Base-by-base conservation (phyloP, 331 rosid species). In the Erythrophleum ivorense region DNA sequence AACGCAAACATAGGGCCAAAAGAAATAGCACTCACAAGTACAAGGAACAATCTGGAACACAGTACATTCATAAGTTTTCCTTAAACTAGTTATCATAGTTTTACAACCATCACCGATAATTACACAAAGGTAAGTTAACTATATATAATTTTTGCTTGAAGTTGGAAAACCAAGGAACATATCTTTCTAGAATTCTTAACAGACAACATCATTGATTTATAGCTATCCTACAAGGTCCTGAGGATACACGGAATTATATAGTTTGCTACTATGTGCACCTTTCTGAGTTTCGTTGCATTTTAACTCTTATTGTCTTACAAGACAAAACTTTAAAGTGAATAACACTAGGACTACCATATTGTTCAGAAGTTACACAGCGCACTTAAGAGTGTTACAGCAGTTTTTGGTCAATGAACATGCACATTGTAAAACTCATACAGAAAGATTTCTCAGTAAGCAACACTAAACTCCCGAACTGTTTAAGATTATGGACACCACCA, bases 161-260 rank as follows among this genome's bases (percentile, higher is more conserved):
- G 36, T 78, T 62, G 33, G 38, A 21, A 16, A 45, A 71, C 38
- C 10, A 33, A 29, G 13, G 66, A 45, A 46, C 38, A 45, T 38
- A 76, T 54, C 80, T 11, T 73, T 53, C 65, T 65, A 53, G 38
- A 62, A 45, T 62, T 71, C 78, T 31, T 53, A 45, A 41, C 16
- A 24, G 48, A 46, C 24, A 77, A 43, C 55, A 54, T 7, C 11
- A 57, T 6, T 46, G 69, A 53, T 43, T 69, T 69, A 33, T 9
- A 81, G 58, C 71, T 31, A 74, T 72, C 66, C 81, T 76, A 59
- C 50, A 49, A 59, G 59, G 33, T 60, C 55, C 10, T 45, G 73
- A 82, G n/a, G 50, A 15, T 69, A 19, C 13, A 62, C 5, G 12
- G 63, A 71, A 67, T 2, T 8, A 16, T 8, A 16, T 6, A 8